These are phyloP conservation scores for Ilyonectria destructans DNA, from an alignment of 2,329 filamentous ascomycete species.

Conservation along the genomic window DNA sequence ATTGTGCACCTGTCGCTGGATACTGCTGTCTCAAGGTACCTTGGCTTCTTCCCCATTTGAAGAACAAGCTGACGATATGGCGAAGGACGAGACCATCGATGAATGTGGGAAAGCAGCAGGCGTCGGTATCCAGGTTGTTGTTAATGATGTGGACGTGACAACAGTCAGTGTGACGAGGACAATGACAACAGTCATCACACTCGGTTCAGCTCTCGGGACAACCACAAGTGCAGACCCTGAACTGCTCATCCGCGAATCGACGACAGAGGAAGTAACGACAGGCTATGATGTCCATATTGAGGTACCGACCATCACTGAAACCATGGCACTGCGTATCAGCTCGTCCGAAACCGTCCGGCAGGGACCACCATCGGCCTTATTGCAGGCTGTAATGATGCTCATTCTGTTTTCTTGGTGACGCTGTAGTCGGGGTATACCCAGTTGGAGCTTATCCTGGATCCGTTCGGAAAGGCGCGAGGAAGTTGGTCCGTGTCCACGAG, in stretches of 20 bases:
- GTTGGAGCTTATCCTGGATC: background rate
- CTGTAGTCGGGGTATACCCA: background rate
- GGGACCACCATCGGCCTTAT: background rate
- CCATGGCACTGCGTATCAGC: background rate
- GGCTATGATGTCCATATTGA: background rate
- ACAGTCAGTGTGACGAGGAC: slow-evolving; percentile 18
- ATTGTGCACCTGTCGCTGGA: background rate
- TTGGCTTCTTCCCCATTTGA: background rate
- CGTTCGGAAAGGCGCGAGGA: background rate
- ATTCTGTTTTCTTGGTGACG: slow-evolving; percentile 1
- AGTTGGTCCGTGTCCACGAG: background rate
- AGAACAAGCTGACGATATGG: slow-evolving; percentile 10
- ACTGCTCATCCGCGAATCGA: background rate
- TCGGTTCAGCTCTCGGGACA: background rate
- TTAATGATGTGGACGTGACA: background rate
- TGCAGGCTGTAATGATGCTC: background rate
- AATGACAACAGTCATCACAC: slow-evolving; percentile 12
- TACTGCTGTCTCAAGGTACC: background rate
- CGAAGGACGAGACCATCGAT: slow-evolving; percentile 5
- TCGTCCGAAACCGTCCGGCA: background rate
- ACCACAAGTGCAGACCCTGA: background rate
- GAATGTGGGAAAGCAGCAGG: background rate
- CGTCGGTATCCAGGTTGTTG: background rate
- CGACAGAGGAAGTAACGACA: background rate
- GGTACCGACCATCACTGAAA: slow-evolving; percentile 7